A percentile compares a stretch with the other conserved stretches of the same genome.
These are phyloP conservation scores for Globisporangium abappressorium DNA, from an alignment of 352 stramenopile species.

Conservation along the genomic window DNA sequence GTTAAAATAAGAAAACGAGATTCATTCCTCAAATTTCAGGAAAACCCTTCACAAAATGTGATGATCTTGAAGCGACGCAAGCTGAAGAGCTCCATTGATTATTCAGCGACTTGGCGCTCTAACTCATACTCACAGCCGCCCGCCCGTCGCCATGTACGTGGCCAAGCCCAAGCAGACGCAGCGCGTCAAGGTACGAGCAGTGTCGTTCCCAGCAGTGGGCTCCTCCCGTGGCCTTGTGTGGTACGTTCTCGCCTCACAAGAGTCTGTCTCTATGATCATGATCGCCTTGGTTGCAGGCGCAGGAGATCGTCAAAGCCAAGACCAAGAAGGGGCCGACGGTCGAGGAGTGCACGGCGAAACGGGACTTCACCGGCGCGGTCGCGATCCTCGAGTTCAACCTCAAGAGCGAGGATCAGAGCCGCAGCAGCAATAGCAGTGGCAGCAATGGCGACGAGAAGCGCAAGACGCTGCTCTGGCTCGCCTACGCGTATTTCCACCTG, in stretches of 20 bases:
- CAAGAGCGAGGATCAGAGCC: slow-evolving; percentile 75
- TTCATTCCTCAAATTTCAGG: too few relatives aligned
- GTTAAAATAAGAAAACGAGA: too few relatives aligned
- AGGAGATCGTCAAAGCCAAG: slow-evolving; percentile 68
- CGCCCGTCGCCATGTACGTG: slow-evolving; percentile 49
- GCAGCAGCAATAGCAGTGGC: slow-evolving; percentile 15
- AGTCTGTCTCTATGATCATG: neutral
- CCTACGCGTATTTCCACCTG: slow-evolving; percentile 94
- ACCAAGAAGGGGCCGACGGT: slow-evolving; percentile 74
- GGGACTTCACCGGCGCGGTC: slow-evolving; percentile 93
- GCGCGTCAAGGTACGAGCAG: slow-evolving; percentile 42
- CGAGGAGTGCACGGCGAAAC: slow-evolving; percentile 71
- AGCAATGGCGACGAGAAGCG: slow-evolving; percentile 47
- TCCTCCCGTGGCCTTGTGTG: neutral
- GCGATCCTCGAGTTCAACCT: slow-evolving; percentile 95
- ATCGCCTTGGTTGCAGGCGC: slow-evolving; percentile 22
- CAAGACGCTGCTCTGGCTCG: slow-evolving; percentile 91
- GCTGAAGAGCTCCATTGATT: too few relatives aligned
- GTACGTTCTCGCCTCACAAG: neutral
- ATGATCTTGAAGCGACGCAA: too few relatives aligned
- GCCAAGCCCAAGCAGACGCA: slow-evolving; percentile 77
- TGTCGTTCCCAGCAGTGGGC: neutral
- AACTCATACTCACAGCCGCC: too few relatives aligned
- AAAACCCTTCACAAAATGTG: too few relatives aligned
- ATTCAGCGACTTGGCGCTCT: too few relatives aligned